These are phyloP conservation scores for Globisporangium middletonii DNA, from an alignment of 352 stramenopile species.

Conservation along the genomic window DNA sequence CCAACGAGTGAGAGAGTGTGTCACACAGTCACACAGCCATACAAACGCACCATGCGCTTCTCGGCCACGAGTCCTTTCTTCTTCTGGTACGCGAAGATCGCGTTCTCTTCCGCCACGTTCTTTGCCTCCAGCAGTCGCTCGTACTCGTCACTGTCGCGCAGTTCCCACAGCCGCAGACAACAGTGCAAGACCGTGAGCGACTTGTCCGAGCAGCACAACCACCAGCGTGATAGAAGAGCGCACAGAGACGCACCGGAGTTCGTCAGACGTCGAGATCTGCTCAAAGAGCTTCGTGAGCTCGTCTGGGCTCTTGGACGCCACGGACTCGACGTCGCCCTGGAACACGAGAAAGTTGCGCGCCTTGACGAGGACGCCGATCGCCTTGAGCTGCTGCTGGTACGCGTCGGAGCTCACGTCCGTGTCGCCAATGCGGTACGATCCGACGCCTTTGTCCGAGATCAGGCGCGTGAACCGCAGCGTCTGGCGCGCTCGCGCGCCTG, in stretches of 20 bases:
- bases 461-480: conserved; percentile 91
- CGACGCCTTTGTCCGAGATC: conserved; percentile 90
- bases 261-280: conserved; percentile 91
- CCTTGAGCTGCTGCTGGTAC: conserved; percentile 92
- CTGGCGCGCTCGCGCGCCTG: conserved; percentile 28
- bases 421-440: conserved; percentile 77
- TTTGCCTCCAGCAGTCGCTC: conserved; percentile 85
- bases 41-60: conserved; percentile 56
- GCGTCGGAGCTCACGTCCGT: conserved; percentile 83
- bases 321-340: conserved; percentile 98
- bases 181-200: too few species aligned
- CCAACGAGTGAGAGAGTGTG: too few species aligned
- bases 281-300: conserved; percentile 98
- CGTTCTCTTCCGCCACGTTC: conserved; percentile 90
- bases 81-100: conserved; percentile 94
- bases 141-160: conserved; percentile 52
- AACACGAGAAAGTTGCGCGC: conserved; percentile 99
- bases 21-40: too few species aligned
- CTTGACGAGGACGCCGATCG: conserved; percentile 98
- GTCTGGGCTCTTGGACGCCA: conserved; percentile 93
- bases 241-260: conserved; percentile 47
- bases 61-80: conserved; percentile 94
- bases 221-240: neutral
- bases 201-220: too few species aligned
- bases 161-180: neutral